phyloP scores from a whole-genome alignment of 73 alveolate species.

The Breviolum minutum region DNA sequence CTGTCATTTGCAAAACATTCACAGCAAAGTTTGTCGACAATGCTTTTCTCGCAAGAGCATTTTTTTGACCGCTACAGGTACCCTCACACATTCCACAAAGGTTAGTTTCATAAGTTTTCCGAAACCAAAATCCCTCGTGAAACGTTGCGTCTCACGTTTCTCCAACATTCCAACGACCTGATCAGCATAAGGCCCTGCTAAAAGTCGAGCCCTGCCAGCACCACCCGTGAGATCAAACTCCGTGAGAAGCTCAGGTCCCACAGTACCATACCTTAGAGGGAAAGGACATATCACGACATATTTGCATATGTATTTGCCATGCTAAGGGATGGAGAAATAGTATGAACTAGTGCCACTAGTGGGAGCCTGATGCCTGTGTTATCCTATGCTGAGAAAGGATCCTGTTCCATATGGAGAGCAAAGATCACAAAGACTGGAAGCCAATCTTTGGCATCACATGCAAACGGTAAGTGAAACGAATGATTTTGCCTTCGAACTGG shows the following conservation, averaged over 20 bases:
- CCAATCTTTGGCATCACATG: too few relatives aligned
- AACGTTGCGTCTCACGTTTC: background rate
- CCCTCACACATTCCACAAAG: background rate
- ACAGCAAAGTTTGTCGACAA: background rate
- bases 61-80: background rate
- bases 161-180: background rate
- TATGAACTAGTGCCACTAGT: too few relatives aligned
- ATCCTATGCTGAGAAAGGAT: too few relatives aligned
- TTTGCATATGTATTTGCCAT: too few relatives aligned
- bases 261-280: conserved; percentile 60
- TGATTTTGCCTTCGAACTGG: too few relatives aligned
- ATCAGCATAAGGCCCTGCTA: conserved; percentile 80
- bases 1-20: background rate
- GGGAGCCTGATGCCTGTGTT: too few relatives aligned
- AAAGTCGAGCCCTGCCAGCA: conserved; percentile 64
- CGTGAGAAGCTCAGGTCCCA: conserved; percentile 25
- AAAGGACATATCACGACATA: background rate
- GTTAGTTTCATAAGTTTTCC: background rate
- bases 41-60: background rate
- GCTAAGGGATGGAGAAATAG: background rate
- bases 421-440: too few relatives aligned
- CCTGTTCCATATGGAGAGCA: too few relatives aligned
- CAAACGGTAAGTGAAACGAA: too few relatives aligned
- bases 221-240: conserved; percentile 50
- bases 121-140: background rate